A percentile compares a stretch with the other conserved stretches of the same genome.
These are phyloP conservation scores for Neohortaea acidophila DNA, from an alignment of 495 filamentous ascomycete species.

Conservation along the genomic window DNA sequence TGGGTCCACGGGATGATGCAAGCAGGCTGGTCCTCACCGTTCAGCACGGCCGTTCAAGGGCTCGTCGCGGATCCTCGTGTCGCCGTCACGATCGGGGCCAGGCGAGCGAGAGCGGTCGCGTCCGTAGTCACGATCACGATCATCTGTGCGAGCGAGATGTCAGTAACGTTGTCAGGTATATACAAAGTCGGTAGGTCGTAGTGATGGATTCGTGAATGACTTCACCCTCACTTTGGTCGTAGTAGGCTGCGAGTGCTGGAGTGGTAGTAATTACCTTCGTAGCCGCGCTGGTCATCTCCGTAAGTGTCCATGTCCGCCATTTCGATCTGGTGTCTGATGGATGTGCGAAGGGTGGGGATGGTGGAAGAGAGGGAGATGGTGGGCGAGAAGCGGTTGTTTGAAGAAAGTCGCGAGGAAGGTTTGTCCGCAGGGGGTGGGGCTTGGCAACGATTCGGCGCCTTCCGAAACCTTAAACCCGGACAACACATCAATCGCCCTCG, in stretches of 20 bases:
- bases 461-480: too few species aligned
- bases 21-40: conserved; percentile 45
- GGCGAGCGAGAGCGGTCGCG: conserved; percentile 89
- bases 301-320: conserved; percentile 29
- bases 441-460: too few species aligned
- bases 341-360: too few species aligned
- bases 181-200: neutral
- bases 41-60: conserved; percentile 48
- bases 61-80: conserved; percentile 25
- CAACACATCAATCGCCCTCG: too few species aligned
- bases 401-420: too few species aligned
- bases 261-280: conserved; percentile 22
- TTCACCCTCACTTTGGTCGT: conserved; percentile 6
- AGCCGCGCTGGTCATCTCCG: conserved; percentile 26
- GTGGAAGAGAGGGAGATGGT: neutral
- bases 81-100: conserved; percentile 45
- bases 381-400: too few species aligned
- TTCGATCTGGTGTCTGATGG: neutral
- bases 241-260: neutral
- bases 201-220: neutral
- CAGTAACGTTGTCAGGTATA: conserved; percentile 2
- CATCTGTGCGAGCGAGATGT: conserved; percentile 9
- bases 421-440: too few species aligned
- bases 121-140: conserved; percentile 23
- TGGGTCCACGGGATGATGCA: conserved; percentile 13